Evolutionary conservation across 257 asterid species (phyloP).

Genomic region (Fraxinus americana): DNA sequence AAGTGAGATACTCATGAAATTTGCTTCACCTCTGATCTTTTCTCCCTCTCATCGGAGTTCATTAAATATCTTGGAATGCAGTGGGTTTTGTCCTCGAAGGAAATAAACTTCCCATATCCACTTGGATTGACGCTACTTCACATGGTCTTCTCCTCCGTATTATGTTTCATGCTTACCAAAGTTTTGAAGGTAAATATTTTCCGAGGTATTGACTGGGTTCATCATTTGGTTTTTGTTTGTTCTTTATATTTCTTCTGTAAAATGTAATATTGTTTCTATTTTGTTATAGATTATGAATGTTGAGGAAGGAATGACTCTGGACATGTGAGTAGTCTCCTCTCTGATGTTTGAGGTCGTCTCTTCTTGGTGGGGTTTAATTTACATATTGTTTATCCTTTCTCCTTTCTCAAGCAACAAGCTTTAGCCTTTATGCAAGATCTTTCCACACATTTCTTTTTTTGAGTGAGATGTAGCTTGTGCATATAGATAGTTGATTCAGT

Average conservation of each 20-base stretch:
- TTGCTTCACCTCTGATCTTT: background rate
- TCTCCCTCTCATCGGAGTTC: background rate
- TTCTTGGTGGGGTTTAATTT: background rate
- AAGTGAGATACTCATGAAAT: background rate
- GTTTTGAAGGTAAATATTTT: constrained; percentile 72
- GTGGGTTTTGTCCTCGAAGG: constrained; percentile 98
- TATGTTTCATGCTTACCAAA: constrained; percentile 82
- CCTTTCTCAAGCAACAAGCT: background rate
- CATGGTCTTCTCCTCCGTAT: constrained; percentile 89
- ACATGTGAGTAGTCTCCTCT: constrained; percentile 65
- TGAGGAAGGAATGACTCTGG: constrained; percentile 95
- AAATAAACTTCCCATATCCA: constrained; percentile 92
- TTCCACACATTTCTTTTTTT: background rate
- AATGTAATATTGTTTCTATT: constrained; percentile 18
- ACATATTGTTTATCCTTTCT: background rate
- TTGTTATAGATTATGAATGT: constrained; percentile 73
- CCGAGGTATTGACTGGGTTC: constrained; percentile 2
- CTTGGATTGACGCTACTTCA: constrained; percentile 95
- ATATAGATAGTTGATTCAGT: background rate
- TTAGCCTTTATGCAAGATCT: no score
- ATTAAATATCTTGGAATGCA: constrained; percentile 39
- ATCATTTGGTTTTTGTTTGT: constrained; percentile 11
- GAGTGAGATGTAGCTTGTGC: background rate
- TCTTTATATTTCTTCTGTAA: background rate
- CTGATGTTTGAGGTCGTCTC: constrained; percentile 18